Base-by-base conservation (phyloP, 2,329 filamentous ascomycete genomes). In the Capronia coronata region DNA sequence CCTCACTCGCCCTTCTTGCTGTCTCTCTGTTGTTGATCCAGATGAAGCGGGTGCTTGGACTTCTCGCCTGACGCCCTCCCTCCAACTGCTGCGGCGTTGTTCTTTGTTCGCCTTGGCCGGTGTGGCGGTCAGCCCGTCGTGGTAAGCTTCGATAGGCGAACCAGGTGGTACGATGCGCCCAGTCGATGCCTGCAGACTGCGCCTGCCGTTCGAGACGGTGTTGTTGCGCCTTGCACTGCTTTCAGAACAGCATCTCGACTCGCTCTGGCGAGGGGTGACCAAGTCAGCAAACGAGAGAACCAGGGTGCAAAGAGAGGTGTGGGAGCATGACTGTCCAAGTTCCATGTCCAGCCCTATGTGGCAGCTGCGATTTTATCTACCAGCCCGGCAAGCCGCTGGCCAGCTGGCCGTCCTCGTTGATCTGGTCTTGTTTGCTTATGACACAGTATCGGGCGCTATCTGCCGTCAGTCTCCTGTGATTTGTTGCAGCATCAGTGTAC, bases 361-460 rank as follows among this genome's bases (percentile, higher is more conserved):
- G 47, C 11, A 29, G 29, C 43, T 6, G 39, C 30, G 32, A 41
- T 18, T 57, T 53, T 55, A 53, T 57, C 52, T 57, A 57, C 35
- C 32, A 25, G 34, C 27, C 37, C 42, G 37, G 18, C 45, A 55
- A 55, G 48, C 52, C 55, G 55, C 55, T 57, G 55, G 32, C 52
- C 55, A 55, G 43, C 49, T 57, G 55, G 52, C 46, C 55, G 30
- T 50, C 38, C 18, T 29, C 18, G 22, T 37, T 43, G 43, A n/a
- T 45, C 30, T 38, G n/a, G n/a, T 16, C 14, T 29, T 40, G 29
- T 37, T 7, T 44, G 18, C 10, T 18, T 25, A 51, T 51, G 44
- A 51, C 45, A 48, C 52, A 50, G 30, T 42, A 10, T 27, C 42
- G 29, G 37, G 39, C 44, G 48, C 43, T 39, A 37, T 48, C 39